Base-by-base conservation (phyloP, 345 rosid genomes). In the Physaria fendleri region DNA sequence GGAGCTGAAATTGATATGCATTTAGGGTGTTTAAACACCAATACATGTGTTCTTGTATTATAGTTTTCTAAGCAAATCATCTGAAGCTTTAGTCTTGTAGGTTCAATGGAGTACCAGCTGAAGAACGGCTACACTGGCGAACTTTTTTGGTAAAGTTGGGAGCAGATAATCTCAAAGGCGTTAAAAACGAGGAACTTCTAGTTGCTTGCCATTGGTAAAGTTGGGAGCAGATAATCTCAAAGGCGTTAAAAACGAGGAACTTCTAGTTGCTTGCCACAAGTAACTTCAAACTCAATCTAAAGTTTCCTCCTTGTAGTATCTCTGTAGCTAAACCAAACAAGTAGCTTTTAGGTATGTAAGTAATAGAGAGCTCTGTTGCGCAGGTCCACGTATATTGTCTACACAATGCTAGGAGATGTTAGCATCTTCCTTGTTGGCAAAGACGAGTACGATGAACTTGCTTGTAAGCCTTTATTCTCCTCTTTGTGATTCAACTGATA, bases 401-500 rank as follows among this genome's bases (percentile, higher is more conserved):
- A 93, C 67, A 87, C 87, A 0, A 85, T 94, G 74, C 90, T 94
- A 27, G 96, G 96, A 25, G 97, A 90, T 79, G 94, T 90, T 75
- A 85, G 90, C 79, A 72, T 94, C 67, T 90, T 66, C 72, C 80
- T 77, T 62, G 96, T 84, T 68, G 97, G 99, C 62, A 94, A 94
- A 81, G 97, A 94, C 69, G 92, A 82, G 59, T 94, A 94, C 52
- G 99, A 94, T 78, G 99, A 90, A 69, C 99, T 93, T 76, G 97
- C 96, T 39, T 83, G 96, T 89, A 75, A 83, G 97, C 71, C 47
- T 46, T 25, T 49, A n/a, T 10, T 48, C 23, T 9, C 14, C 18
- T 63, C 30, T 33, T 25, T 59, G 35, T 30, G 11, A 25, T n/a
- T 24, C 23, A 23, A 16, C 24, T 58, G 23, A 41, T 67, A 18